These are phyloP conservation scores for Climacium dendroides DNA, from an alignment of 225 moss, liverwort and hornwort species.

Conservation along the genomic window DNA sequence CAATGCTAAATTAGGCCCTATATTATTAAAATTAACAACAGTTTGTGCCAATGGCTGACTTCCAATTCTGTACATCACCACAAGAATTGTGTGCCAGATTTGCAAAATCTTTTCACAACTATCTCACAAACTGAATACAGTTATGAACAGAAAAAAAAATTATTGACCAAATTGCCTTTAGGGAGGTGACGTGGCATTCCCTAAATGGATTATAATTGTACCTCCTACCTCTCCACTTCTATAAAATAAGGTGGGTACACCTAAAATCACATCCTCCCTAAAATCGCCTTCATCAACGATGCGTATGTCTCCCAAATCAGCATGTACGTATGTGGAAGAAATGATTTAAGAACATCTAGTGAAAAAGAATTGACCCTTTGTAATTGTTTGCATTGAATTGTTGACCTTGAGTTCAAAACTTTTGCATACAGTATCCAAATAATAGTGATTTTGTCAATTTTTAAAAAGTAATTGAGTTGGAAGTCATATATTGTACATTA, in stretches of 20 bases:
- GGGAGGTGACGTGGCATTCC: not conserved
- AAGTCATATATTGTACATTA: not conserved
- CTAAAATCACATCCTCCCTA: not conserved
- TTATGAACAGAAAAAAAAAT: not conserved
- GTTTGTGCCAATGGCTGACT: not conserved
- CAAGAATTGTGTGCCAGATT: not conserved
- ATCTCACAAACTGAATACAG: not conserved
- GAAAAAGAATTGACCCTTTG: no score
- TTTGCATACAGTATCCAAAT: no score
- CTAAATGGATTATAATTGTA: not conserved
- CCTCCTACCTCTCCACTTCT: not conserved
- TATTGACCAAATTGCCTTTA: not conserved
- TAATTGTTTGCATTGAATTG: no score
- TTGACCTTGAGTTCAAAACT: no score
- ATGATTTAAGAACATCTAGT: no score
- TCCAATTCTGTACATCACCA: not conserved
- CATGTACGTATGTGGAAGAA: not conserved
- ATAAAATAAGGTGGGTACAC: not conserved
- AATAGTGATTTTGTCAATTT: not conserved
- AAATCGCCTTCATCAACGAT: rapidly evolving
- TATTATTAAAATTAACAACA: not conserved
- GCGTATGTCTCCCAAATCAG: not conserved
- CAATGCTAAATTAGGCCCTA: not conserved
- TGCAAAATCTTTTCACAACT: not conserved
- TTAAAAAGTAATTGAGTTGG: rapidly evolving